Percentiles rank a stretch among this genome's conserved stretches.
Evolutionary conservation across 108 stramenopile genomes (phyloP).

Genomic region (Nitzschia putrida): DNA sequence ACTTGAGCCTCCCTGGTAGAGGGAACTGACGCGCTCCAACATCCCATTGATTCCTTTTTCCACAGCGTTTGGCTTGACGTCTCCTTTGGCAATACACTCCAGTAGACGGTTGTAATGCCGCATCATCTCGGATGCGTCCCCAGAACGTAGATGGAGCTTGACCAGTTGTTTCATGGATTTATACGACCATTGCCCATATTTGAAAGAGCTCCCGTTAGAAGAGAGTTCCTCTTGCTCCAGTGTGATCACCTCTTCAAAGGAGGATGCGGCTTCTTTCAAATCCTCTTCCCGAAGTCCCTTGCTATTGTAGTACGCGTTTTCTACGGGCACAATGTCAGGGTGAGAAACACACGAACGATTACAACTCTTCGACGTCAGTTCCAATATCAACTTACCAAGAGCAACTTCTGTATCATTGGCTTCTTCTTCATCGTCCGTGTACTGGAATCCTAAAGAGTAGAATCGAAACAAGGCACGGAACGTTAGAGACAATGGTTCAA

Average conservation of each 20-base stretch:
- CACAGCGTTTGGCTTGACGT: constrained; percentile 81
- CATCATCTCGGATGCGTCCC: constrained; percentile 47
- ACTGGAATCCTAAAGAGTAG: constrained; percentile 55
- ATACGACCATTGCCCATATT: constrained; percentile 84
- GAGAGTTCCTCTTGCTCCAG: constrained; percentile 45
- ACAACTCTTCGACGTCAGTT: not conserved
- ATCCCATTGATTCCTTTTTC: constrained; percentile 93
- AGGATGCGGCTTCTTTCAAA: constrained; percentile 58
- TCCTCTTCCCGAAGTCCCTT: constrained; percentile 74
- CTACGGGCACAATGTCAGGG: constrained; percentile 18
- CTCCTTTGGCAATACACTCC: constrained; percentile 71
- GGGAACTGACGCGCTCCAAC: constrained; percentile 82
- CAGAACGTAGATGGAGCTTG: constrained; percentile 70
- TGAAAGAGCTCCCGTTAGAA: constrained; percentile 22
- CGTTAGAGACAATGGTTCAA: too few relatives aligned
- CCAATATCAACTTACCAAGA: constrained; percentile 38
- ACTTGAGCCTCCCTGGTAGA: constrained; percentile 48
- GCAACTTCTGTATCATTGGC: constrained; percentile 73
- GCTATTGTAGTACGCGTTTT: constrained; percentile 93
- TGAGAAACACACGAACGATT: not conserved
- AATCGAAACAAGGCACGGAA: not conserved
- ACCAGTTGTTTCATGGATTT: constrained; percentile 91
- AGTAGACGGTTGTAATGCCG: constrained; percentile 69
- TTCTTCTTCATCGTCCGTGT: constrained; percentile 88
- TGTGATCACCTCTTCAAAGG: constrained; percentile 77